Conservation (phyloP, 2,329 filamentous ascomycete species). For the Penicillium sp. region DNA sequence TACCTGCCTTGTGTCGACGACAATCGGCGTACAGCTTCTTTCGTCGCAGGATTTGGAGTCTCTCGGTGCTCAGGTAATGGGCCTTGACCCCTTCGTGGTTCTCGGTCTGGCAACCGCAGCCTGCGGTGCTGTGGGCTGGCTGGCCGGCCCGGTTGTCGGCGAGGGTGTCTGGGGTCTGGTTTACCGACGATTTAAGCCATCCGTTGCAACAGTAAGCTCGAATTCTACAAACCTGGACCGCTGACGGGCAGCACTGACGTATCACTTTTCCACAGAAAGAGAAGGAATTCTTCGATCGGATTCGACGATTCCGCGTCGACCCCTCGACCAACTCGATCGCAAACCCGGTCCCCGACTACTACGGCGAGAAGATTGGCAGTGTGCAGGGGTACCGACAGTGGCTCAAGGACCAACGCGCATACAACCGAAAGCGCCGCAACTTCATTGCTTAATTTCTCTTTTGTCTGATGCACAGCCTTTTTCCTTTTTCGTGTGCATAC, state of each 20-base stretch:
- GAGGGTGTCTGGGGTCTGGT: slow-evolving; percentile 74
- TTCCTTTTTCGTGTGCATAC: slow-evolving; percentile 17
- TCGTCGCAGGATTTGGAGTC: slow-evolving; percentile 68
- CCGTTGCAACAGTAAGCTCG: slow-evolving; percentile 65
- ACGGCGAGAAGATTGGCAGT: slow-evolving; percentile 96
- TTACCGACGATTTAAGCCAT: slow-evolving; percentile 67
- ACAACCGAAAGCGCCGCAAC: slow-evolving; percentile 77
- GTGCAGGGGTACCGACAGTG: slow-evolving; percentile 88
- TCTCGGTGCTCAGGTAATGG: slow-evolving; percentile 65
- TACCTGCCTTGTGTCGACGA: slow-evolving; percentile 62
- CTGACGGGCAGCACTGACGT: background rate
- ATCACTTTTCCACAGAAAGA: slow-evolving; percentile 64
- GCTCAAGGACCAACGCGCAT: slow-evolving; percentile 96
- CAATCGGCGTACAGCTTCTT: slow-evolving; percentile 54
- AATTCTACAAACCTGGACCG: background rate
- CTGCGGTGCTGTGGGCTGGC: slow-evolving; percentile 80
- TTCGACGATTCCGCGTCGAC: slow-evolving; percentile 90
- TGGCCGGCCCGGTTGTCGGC: slow-evolving; percentile 79
- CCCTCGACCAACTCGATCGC: slow-evolving; percentile 82
- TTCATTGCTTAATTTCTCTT: slow-evolving; percentile 33
- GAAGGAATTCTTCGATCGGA: slow-evolving; percentile 84
- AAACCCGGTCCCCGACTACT: slow-evolving; percentile 96
- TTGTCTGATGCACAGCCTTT: slow-evolving; percentile 1
- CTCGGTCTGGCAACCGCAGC: slow-evolving; percentile 76
- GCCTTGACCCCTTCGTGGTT: slow-evolving; percentile 83